A percentile compares a stretch with the other conserved stretches of the same genome.
phyloP scores from a whole-genome alignment of 352 stramenopile species.

The Pythium coloratum region DNA sequence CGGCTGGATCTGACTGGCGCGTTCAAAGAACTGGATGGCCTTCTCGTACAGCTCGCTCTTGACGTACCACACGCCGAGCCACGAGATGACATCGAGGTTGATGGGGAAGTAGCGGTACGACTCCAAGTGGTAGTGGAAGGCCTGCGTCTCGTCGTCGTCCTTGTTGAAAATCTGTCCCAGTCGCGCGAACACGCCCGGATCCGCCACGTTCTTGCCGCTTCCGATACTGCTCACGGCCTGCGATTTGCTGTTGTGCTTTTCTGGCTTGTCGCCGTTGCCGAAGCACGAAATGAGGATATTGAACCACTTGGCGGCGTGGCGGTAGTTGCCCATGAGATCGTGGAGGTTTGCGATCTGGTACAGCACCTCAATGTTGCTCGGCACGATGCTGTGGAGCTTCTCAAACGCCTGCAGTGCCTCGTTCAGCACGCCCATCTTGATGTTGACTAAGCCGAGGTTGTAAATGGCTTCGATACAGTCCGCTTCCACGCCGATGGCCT shows the following conservation, averaged over 20 bases:
- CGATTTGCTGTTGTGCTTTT: slow-evolving; percentile 33
- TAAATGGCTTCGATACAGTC: slow-evolving; percentile 96
- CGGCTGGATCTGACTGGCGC: slow-evolving; percentile 93
- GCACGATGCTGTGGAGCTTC: slow-evolving; percentile 95
- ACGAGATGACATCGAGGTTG: slow-evolving; percentile 96
- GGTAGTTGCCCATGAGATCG: slow-evolving; percentile 90
- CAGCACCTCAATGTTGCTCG: slow-evolving; percentile 90
- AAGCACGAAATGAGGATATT: slow-evolving; percentile 94
- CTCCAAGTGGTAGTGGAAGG: slow-evolving; percentile 96
- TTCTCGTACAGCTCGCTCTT: slow-evolving; percentile 97
- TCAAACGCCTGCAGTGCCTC: slow-evolving; percentile 96
- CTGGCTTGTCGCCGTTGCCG: slow-evolving; percentile 68
- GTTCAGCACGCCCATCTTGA: slow-evolving; percentile 85
- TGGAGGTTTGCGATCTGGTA: slow-evolving; percentile 96
- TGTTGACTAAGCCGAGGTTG: slow-evolving; percentile 93
- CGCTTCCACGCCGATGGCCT: slow-evolving; percentile 93
- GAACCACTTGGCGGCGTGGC: slow-evolving; percentile 91
- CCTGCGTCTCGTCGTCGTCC: slow-evolving; percentile 92
- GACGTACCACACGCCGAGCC: slow-evolving; percentile 96
- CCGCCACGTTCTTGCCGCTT: slow-evolving; percentile 62
- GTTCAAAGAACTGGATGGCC: slow-evolving; percentile 95
- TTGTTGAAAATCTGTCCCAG: slow-evolving; percentile 95
- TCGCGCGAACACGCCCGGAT: slow-evolving; percentile 78
- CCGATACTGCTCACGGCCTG: slow-evolving; percentile 20
- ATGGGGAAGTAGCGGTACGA: slow-evolving; percentile 94